Base-by-base conservation (phyloP, 2,329 filamentous ascomycete species). In the Volutella citrinella region DNA sequence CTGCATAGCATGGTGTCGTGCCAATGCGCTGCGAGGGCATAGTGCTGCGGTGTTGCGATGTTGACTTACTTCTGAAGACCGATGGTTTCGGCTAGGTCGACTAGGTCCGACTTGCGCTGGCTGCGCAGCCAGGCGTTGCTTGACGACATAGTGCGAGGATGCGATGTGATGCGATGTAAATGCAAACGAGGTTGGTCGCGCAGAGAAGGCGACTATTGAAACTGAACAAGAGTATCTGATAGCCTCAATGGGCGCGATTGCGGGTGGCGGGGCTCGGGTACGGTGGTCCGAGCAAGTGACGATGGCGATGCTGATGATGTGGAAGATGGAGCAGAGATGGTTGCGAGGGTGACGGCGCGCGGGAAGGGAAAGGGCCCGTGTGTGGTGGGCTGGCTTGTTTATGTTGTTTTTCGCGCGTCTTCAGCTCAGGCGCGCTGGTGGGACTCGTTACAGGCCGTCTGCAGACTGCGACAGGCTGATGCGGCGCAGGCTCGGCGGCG, bases 51-150 rank as follows among this genome's bases (percentile, higher is more conserved):
- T n/a, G n/a, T n/a, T n/a, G n/a, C n/a, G n/a, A n/a, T n/a, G n/a
- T n/a, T n/a, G n/a, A n/a, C 81, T 56, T 78, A 94, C 88, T 85
- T 76, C 57, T 78, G 73, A 34, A 91, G 69, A 38, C 83, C 83
- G 43, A 85, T 74, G 28, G 72, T 66, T 47, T 86, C 77, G 40
- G 87, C 87, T 43, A 94, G 72, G 44, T 86, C 82, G 51, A 79
- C 63, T 36, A 95, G 76, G 46, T 91, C 87, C 51, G 72, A 74
- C 74, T 95, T 95, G 69, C 85, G 83, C 74, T 93, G 85, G 61
- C 76, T 75, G 63, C 82, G 77, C 59, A 95, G 74, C 79, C 85
- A 95, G 51, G 80, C 78, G 57, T 83, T 79, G 52, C 59, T 74
- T 45, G 45, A 35, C 20, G 52, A 47, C 43, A 52, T 55, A 27